Evolutionary conservation across 139 green algal species (phyloP), one percentile per base, ranked within the genome.

Genomic region (Monoraphidium neglectum): DNA sequence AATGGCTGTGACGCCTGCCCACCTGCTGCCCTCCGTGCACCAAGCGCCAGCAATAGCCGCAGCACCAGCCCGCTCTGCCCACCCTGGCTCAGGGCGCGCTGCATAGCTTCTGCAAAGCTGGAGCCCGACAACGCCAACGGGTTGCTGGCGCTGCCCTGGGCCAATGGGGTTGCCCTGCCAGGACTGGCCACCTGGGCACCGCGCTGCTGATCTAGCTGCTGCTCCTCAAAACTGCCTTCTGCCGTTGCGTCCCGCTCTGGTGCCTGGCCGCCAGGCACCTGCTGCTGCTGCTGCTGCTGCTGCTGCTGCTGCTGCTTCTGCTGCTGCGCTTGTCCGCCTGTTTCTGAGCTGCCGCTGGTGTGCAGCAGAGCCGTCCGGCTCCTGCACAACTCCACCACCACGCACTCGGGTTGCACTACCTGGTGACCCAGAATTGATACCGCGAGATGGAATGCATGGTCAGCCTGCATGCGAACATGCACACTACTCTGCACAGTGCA

Each of bases 381-480:
- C 10, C 82, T 76, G 64, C 92, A 96, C 30, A 96, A 82, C 81
- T 95, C 92, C 32, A 96, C 90, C 5, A 96, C 90, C 32, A 96
- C 88, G 8, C 57, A 77, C 15, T 95, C 76, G 1, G 92, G 91
- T 54, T 78, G 71, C 35, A 92, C 85, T 0, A 85, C 82, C 76
- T 66, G n/a, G n/a, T n/a, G n/a, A n/a, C n/a, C n/a, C n/a, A n/a
- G n/a, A n/a, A n/a, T n/a, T n/a, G n/a, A n/a, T n/a, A n/a, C n/a
- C n/a, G n/a, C n/a, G n/a, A n/a, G n/a, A n/a, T n/a, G n/a, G n/a
- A n/a, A n/a, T n/a, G n/a, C n/a, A n/a, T n/a, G n/a, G n/a, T n/a
- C n/a, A n/a, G n/a, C n/a, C n/a, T n/a, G n/a, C n/a, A n/a, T n/a
- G n/a, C n/a, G n/a, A n/a, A n/a, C n/a, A n/a, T n/a, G n/a, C n/a